These are phyloP conservation scores for Colletotrichum coccodes DNA, from an alignment of 2,329 filamentous ascomycete species.

Conservation along the genomic window DNA sequence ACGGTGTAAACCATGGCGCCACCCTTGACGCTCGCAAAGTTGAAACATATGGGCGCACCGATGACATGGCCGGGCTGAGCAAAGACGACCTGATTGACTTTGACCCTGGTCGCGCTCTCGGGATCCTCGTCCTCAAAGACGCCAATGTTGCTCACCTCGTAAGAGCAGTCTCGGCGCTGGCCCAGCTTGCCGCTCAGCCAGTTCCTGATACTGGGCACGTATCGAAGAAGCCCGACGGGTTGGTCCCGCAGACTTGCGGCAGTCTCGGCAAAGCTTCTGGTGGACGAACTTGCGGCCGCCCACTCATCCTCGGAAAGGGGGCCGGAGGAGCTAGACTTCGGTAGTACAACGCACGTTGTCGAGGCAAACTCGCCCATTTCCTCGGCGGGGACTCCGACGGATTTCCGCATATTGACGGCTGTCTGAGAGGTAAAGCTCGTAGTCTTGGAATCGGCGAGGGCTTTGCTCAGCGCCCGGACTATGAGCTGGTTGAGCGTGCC, in stretches of 20 bases:
- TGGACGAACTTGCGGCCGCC: constrained; percentile 43
- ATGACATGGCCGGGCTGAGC: constrained; percentile 52
- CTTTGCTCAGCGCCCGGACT: constrained; percentile 46
- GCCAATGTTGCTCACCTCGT: constrained; percentile 57
- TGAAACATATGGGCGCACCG: constrained; percentile 51
- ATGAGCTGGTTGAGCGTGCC: constrained; percentile 51
- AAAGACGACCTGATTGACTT: constrained; percentile 51
- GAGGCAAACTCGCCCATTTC: constrained; percentile 50
- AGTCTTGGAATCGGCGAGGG: constrained; percentile 36
- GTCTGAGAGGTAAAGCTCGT: constrained; percentile 49
- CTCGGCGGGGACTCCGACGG: constrained; percentile 41
- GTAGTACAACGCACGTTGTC: constrained; percentile 40
- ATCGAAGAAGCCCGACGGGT: constrained; percentile 53
- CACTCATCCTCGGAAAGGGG: constrained; percentile 42
- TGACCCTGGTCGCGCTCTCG: background rate
- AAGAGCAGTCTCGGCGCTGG: constrained; percentile 49
- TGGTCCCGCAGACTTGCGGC: constrained; percentile 38
- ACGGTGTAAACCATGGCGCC: constrained; percentile 49
- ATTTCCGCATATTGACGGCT: constrained; percentile 51
- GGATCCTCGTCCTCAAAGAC: constrained; percentile 42
- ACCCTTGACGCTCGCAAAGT: constrained; percentile 49
- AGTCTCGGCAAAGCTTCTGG: constrained; percentile 42
- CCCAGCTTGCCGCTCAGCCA: constrained; percentile 52
- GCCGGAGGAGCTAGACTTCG: constrained; percentile 10
- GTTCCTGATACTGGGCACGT: constrained; percentile 47